phyloP scores from a whole-genome alignment of 2,329 filamentous ascomycete genomes.

The Xylaria sp. region DNA sequence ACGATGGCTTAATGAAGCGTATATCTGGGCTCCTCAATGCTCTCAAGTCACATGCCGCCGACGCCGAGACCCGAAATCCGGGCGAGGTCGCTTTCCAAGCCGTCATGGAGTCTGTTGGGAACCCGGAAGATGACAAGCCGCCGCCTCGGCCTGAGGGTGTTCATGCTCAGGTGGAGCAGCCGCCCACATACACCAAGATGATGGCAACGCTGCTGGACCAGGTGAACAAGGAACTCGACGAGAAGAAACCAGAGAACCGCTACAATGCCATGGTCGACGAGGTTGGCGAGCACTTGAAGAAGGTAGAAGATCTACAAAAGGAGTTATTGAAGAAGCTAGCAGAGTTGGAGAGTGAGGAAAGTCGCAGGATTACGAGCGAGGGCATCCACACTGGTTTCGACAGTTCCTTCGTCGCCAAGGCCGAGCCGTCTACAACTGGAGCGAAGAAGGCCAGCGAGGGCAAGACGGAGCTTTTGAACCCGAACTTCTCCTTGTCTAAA shows the following conservation, averaged over 20 bases:
- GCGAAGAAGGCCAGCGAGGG: constrained; percentile 53
- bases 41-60: constrained; percentile 72
- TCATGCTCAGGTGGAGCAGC: constrained; percentile 70
- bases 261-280: constrained; percentile 79
- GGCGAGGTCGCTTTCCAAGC: constrained; percentile 87
- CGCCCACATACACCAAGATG: constrained; percentile 93
- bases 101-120: constrained; percentile 79
- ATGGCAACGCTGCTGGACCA: constrained; percentile 95
- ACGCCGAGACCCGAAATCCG: constrained; percentile 65
- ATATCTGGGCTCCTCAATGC: constrained; percentile 78
- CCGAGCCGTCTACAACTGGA: constrained; percentile 36
- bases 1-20: constrained; percentile 84
- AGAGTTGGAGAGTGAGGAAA: constrained; percentile 82
- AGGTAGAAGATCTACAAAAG: constrained; percentile 77
- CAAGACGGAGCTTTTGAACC: constrained; percentile 77
- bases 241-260: constrained; percentile 69
- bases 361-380: constrained; percentile 92
- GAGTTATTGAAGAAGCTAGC: constrained; percentile 74
- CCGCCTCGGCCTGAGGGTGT: constrained; percentile 78
- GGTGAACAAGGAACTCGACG: constrained; percentile 82
- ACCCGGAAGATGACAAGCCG: constrained; percentile 74
- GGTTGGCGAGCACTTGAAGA: constrained; percentile 73
- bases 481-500: constrained; percentile 49
- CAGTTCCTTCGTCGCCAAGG: constrained; percentile 70
- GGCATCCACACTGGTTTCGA: constrained; percentile 87